A percentile compares a stretch with the other conserved stretches of the same genome.
Conservation (phyloP, 805 yeast genomes). For the Suhomyces faveliae region DNA sequence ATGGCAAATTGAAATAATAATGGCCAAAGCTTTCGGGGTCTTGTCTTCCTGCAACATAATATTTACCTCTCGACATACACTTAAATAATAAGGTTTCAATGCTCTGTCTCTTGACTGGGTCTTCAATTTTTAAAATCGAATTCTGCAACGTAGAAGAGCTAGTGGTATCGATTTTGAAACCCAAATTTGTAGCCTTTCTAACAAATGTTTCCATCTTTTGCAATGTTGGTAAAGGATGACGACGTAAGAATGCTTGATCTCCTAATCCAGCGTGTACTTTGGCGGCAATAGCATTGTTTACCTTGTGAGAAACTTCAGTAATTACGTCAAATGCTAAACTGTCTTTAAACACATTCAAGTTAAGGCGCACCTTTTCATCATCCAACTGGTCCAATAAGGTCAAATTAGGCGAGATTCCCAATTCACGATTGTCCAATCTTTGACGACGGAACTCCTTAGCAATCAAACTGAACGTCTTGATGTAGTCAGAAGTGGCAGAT, state of each 20-base stretch:
- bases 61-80: conserved; percentile 81
- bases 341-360: conserved; percentile 69
- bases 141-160: conserved; percentile 68
- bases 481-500: conserved; percentile 62
- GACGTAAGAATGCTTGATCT: conserved; percentile 77
- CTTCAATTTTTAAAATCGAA: conserved; percentile 64
- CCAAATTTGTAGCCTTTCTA: conserved; percentile 63
- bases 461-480: conserved; percentile 60
- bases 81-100: conserved; percentile 78
- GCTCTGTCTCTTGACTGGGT: conserved; percentile 63
- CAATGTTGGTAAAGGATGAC: conserved; percentile 81
- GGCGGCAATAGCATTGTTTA: conserved; percentile 83
- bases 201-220: conserved; percentile 79
- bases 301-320: conserved; percentile 76
- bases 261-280: conserved; percentile 73
- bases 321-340: conserved; percentile 56
- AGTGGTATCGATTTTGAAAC: conserved; percentile 69
- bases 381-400: conserved; percentile 78
- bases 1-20: conserved; percentile 76
- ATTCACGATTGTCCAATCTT: conserved; percentile 50
- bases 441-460: conserved; percentile 70
- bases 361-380: conserved; percentile 75
- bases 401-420: conserved; percentile 51
- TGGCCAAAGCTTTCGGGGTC: conserved; percentile 78
- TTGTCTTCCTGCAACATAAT: conserved; percentile 82